Base-by-base conservation (phyloP, 129 eudicot species). In the Chrysanthemum makinoi region DNA sequence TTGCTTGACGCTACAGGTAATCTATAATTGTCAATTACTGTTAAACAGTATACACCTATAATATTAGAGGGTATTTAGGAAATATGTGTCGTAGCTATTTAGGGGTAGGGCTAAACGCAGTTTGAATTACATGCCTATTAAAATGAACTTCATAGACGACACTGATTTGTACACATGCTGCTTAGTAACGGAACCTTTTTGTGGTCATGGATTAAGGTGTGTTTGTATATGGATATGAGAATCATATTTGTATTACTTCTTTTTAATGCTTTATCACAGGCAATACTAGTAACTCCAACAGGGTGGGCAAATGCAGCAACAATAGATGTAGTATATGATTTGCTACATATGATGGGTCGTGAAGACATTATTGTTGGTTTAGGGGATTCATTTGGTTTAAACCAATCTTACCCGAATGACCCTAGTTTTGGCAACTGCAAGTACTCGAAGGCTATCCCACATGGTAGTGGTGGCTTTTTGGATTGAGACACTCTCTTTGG, bases 231-330 rank as follows among this genome's bases (percentile, higher is more conserved):
- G 8, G 58, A 30, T 30, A 20, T 13, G 60, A n/a, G 44, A 73
- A 5, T 20, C 43, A 64, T 19, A 43, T 12, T 7, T 57, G 28
- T 6, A 9, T 1, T 12, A 50, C 16, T 13, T 10, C n/a, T 48
- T 19, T 65, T 12, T 6, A 54, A 57, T 72, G 2, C 0, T 53
- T 68, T 59, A 60, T n/a, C 65, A 17, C 74, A 92, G 98, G 98
- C 95, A 15, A 78, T 92, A 83, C 70, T 92, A 14, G 82, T 86
- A 62, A 92, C 81, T 48, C 85, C 96, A 19, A 89, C 91, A 50
- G 96, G 98, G 26, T 92, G 98, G 98, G 98, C 98, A 43, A 89
- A 79, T 80, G 91, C 96, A 35, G 98, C 89, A 69, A 86, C 96
- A 17, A 83, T 92, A 61, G 98, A 89, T 68, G 69, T 85, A 2